Evolutionary conservation across 306 rosid genomes (phyloP), one percentile per base, ranked within the genome.

Genomic region (Casuarina cunninghamiana): DNA sequence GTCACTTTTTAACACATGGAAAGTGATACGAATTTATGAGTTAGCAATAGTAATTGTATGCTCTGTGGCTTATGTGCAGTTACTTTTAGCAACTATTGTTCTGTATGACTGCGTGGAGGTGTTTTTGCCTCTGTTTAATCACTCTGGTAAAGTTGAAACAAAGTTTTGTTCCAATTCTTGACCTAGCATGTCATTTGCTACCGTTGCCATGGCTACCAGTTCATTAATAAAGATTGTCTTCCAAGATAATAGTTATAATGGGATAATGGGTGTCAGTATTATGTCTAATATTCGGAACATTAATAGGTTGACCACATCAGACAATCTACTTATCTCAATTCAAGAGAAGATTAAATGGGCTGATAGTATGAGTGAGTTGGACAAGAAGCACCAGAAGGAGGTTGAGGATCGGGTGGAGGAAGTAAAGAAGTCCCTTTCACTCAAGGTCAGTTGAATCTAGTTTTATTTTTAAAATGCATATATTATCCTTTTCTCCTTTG

Each of bases 311-410:
- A 66, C 84, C 83, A 92, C 95, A 5, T 94, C 98, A 49, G 94
- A 91, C 84, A 86, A 86, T 72, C 82, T 94, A 77, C 96, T 92
- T 70, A 85, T 85, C 74, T 85, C 98, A 69, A 94, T 94, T 80
- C 97, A 94, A 88, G 97, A 94, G 69, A 94, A 91, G 91, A 94
- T 94, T 50, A 94, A 86, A 83, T 94, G 98, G 97, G 97, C 98
- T 46, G 97, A 92, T 85, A 70, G 87, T 16, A 88, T 94, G 97
- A 88, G 95, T 68, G 97, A 89, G 80, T 32, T 69, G 74, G 91
- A 91, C 86, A 95, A 91, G 87, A 89, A 91, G 80, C 98, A 95
- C 84, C 83, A 84, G 75, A 92, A 89, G 88, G 98, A 95, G 11
- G 88, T 95, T 74, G 98, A 91, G 82, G 97, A 90, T 65, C 87